phyloP scores from a whole-genome alignment of 805 yeast genomes.

The Myxozyma geophila region DNA sequence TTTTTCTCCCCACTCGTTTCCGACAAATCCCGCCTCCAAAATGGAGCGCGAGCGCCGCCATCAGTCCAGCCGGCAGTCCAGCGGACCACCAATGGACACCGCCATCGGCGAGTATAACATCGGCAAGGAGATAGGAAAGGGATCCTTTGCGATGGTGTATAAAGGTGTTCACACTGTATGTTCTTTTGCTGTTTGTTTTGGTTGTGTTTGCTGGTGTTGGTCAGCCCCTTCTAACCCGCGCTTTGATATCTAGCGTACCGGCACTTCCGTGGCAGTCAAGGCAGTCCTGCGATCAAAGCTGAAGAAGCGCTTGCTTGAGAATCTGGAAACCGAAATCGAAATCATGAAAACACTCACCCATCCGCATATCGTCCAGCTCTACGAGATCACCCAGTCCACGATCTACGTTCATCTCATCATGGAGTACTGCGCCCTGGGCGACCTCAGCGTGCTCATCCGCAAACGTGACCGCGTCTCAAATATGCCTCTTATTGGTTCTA shows the following conservation, averaged over 20 bases:
- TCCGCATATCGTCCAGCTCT: slow-evolving; percentile 86
- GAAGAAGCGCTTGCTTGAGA: slow-evolving; percentile 85
- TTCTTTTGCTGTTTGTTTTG: slow-evolving; percentile 3
- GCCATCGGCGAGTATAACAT: slow-evolving; percentile 56
- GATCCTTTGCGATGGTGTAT: slow-evolving; percentile 94
- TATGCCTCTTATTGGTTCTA: slow-evolving; percentile 76
- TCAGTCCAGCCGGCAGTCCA: slow-evolving; percentile 3
- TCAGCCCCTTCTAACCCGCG: not conserved
- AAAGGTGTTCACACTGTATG: slow-evolving; percentile 65
- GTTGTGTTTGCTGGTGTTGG: not conserved
- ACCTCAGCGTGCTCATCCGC: slow-evolving; percentile 83
- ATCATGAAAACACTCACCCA: slow-evolving; percentile 86
- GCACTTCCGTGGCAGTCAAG: slow-evolving; percentile 80
- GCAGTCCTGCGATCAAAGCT: slow-evolving; percentile 81
- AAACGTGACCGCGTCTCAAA: slow-evolving; percentile 72
- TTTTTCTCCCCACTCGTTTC: not conserved
- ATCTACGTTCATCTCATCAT: slow-evolving; percentile 82
- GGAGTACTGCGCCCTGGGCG: slow-evolving; percentile 97
- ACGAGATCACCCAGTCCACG: slow-evolving; percentile 80
- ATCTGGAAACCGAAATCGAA: slow-evolving; percentile 88
- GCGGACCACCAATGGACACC: slow-evolving; percentile 30
- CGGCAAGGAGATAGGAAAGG: slow-evolving; percentile 91
- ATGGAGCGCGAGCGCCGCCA: slow-evolving; percentile 25
- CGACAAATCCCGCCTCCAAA: slow-evolving; percentile 1
- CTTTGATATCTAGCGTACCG: slow-evolving; percentile 32